Percentiles rank a stretch among this genome's conserved stretches.
phyloP scores from a whole-genome alignment of 345 rosid species.

The Rhodamnia rubescens region DNA sequence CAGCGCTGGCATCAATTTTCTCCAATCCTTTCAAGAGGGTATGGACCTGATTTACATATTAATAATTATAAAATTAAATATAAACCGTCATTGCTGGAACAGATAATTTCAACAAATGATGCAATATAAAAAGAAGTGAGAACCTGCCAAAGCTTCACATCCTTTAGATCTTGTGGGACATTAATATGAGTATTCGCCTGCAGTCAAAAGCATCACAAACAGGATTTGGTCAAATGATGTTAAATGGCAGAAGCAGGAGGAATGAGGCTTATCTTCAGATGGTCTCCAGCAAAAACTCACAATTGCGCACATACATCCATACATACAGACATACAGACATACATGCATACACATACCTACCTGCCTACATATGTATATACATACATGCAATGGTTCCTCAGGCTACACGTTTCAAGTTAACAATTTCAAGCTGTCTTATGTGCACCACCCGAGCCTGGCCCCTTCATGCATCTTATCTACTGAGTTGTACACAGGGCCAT shows the following conservation, averaged over 20 bases:
- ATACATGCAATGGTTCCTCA: background rate
- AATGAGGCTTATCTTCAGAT: background rate
- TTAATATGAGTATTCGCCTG: conserved; percentile 97
- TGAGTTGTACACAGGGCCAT: background rate
- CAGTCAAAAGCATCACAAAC: conserved; percentile 7
- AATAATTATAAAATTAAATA: background rate
- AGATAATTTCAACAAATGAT: background rate
- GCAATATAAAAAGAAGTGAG: background rate
- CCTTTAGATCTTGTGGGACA: conserved; percentile 74
- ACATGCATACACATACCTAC: background rate
- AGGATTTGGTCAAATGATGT: conserved; percentile 2
- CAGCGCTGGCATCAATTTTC: conserved; percentile 92
- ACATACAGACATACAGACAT: background rate
- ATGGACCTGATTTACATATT: conserved; percentile 55
- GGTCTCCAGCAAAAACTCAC: background rate
- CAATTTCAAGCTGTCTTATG: background rate
- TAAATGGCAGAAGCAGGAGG: background rate
- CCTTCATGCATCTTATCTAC: background rate
- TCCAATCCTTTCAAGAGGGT: conserved; percentile 94
- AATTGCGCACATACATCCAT: background rate
- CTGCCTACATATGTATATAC: background rate
- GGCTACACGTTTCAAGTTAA: background rate
- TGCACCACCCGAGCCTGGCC: background rate
- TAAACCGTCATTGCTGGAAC: background rate
- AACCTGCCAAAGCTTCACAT: conserved; percentile 99